These are phyloP conservation scores for Miscanthus lutarioriparius DNA, from an alignment of 176 grass and related monocot species.

Conservation along the genomic window DNA sequence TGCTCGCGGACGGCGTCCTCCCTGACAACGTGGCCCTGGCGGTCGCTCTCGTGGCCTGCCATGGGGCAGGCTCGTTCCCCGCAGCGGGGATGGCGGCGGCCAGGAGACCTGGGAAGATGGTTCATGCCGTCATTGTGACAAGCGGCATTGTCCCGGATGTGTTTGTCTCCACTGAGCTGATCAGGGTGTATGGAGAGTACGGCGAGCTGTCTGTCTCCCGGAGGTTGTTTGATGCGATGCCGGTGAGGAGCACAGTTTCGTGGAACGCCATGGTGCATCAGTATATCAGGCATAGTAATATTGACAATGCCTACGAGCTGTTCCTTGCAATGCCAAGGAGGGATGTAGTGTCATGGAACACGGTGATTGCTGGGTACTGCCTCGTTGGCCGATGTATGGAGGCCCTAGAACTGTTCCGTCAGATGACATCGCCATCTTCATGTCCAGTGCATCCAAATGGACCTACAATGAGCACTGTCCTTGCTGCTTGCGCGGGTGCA, in stretches of 20 bases:
- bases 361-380: slow-evolving; percentile 61
- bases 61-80: neutral
- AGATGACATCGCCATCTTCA: slow-evolving; percentile 48
- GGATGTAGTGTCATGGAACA: slow-evolving; percentile 75
- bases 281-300: slow-evolving; percentile 56
- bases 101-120: slow-evolving; percentile 43
- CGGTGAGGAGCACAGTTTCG: slow-evolving; percentile 33
- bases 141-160: slow-evolving; percentile 43
- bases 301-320: slow-evolving; percentile 37
- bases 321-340: slow-evolving; percentile 60
- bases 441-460: slow-evolving; percentile 46
- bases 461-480: slow-evolving; percentile 59
- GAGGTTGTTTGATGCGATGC: slow-evolving; percentile 47
- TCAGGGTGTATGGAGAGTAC: slow-evolving; percentile 50
- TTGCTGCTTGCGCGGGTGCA: slow-evolving; percentile 52
- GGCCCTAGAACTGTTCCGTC: slow-evolving; percentile 58
- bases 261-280: slow-evolving; percentile 79
- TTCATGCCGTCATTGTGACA: slow-evolving; percentile 49
- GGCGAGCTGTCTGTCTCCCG: slow-evolving; percentile 39
- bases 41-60: slow-evolving; percentile 40
- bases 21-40: slow-evolving; percentile 55
- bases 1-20: slow-evolving; percentile 36
- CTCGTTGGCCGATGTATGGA: slow-evolving; percentile 42
- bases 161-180: slow-evolving; percentile 65
- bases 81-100: neutral